Base-by-base conservation (phyloP, 2,329 filamentous ascomycete species). In the Rosellinia necatrix region DNA sequence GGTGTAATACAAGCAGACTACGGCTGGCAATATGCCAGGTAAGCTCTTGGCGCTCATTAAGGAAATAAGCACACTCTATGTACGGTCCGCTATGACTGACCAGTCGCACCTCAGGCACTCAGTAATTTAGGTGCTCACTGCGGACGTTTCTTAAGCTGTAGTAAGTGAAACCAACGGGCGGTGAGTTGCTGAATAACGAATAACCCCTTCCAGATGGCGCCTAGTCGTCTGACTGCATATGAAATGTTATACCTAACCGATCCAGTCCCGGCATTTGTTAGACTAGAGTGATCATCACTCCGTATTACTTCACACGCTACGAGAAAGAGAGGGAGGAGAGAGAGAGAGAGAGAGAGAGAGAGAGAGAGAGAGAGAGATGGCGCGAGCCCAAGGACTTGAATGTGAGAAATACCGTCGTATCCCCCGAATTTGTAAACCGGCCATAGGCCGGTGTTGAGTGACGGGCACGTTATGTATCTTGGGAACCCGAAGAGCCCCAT, bases 121-220 rank as follows among this genome's bases (percentile, higher is more conserved):
- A 22, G 48, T 25, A 40, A 41, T 52, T 56, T 56, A 59, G 53
- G 56, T 59, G 57, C 57, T 56, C 53, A 59, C 57, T 59, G 57
- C 56, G 53, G 52, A 50, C 7, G 41, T 21, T 35, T 29, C 24
- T 46, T 13, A 17, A 29, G 17, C 24, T 15, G 41, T 32, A 30
- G 34, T 34, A 40, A 48, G 30, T 32, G 17, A 37, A 42, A 49
- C n/a, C n/a, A n/a, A n/a, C 46, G 55, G 50, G 56, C 52, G 56
- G 56, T 59, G 56, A 59, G 48, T 44, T 29, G 51, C 25, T 40
- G 37, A 34, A 32, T 9, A 43, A 35, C n/a, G 37, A 34, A 32
- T 17, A 27, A 24, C 34, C 9, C 7, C 46, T 7, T 43, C 19
- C 27, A 29, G 37, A 24, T 19, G 35, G 25, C 43, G 46, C 54